phyloP scores from a whole-genome alignment of 2,329 filamentous ascomycete genomes.

The Alternaria gansuensis region DNA sequence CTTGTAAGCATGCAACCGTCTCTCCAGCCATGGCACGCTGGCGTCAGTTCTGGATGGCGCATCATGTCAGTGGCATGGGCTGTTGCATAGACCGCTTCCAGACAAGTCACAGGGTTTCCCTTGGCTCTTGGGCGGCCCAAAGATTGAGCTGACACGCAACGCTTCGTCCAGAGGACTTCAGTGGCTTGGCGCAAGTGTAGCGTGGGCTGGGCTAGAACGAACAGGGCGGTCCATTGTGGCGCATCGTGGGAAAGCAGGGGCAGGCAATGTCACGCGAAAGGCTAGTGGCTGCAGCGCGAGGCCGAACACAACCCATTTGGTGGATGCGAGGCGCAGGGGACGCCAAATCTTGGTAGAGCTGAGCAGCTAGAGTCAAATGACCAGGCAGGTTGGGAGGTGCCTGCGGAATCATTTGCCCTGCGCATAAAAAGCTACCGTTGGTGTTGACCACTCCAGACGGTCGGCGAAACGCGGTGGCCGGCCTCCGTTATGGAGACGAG shows the following conservation, averaged over 20 bases:
- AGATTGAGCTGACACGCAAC: conserved; percentile 45
- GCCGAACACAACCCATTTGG: conserved; percentile 19
- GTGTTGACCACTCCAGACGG: conserved; percentile 23
- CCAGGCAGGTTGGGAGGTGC: conserved; percentile 9
- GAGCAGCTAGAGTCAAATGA: conserved; percentile 21
- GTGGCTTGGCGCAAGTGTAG: conserved; percentile 33
- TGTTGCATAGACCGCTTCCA: conserved; percentile 39
- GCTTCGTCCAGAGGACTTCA: conserved; percentile 28
- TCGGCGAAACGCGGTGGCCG: conserved; percentile 43
- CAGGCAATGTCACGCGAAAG: conserved; percentile 29
- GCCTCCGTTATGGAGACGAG: conserved; percentile 30
- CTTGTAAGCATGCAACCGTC: conserved; percentile 36
- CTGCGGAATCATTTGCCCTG: conserved; percentile 24
- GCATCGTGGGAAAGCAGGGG: conserved; percentile 31
- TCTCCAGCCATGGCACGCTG: conserved; percentile 18
- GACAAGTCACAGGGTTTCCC: conserved; percentile 41
- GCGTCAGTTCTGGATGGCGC: conserved; percentile 27
- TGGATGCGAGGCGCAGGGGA: conserved; percentile 22
- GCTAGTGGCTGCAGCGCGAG: conserved; percentile 34
- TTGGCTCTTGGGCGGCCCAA: conserved; percentile 33
- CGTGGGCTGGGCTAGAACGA: conserved; percentile 31
- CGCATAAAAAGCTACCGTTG: conserved; percentile 15
- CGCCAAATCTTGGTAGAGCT: conserved; percentile 1
- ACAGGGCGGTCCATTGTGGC: conserved; percentile 22
- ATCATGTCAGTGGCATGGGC: conserved; percentile 32